Evolutionary conservation across 371 early-diverging fungal genomes (phyloP).

Genomic region (Mucor racemosus): DNA sequence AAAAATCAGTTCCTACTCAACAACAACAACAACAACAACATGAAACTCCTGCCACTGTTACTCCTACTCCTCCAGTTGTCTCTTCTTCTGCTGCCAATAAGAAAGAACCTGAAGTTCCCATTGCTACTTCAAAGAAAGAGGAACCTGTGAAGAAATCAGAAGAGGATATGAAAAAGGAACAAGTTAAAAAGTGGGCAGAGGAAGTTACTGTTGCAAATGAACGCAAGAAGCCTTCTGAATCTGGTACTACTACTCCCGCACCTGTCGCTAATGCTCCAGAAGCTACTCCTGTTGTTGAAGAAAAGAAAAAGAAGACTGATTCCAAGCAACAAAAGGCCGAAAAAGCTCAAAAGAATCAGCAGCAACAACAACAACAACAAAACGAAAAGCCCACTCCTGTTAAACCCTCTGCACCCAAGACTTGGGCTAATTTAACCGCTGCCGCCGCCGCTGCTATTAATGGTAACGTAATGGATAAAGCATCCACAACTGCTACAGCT

Average conservation of each 20-base stretch:
- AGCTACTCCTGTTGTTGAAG: slow-evolving; percentile 2
- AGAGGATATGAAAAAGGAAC: slow-evolving; percentile 8
- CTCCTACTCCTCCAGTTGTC: background rate
- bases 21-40: slow-evolving; percentile 6
- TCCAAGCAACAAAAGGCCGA: slow-evolving; percentile 6
- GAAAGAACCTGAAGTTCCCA: background rate
- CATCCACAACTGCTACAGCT: slow-evolving; percentile 2
- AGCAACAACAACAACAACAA: slow-evolving; percentile 11
- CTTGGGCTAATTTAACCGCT: slow-evolving; percentile 48
- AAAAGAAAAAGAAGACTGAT: slow-evolving; percentile 18
- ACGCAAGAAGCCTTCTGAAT: background rate
- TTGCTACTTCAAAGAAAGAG: background rate
- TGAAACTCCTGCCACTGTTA: slow-evolving; percentile 9
- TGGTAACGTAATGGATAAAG: background rate
- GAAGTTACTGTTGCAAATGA: background rate
- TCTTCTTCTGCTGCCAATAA: slow-evolving; percentile 6
- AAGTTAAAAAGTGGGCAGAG: slow-evolving; percentile 17
- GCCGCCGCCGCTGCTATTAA: background rate
- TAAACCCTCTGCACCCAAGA: slow-evolving; percentile 40
- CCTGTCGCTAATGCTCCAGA: background rate
- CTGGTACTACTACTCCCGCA: background rate
- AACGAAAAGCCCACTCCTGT: slow-evolving; percentile 7
- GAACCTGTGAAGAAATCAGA: background rate
- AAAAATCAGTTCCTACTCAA: background rate
- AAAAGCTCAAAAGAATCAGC: slow-evolving; percentile 8